Evolutionary conservation across 768 basidiomycete genomes (phyloP), one percentile per base, ranked within the genome.

Genomic region (Pleurotus djamor): DNA sequence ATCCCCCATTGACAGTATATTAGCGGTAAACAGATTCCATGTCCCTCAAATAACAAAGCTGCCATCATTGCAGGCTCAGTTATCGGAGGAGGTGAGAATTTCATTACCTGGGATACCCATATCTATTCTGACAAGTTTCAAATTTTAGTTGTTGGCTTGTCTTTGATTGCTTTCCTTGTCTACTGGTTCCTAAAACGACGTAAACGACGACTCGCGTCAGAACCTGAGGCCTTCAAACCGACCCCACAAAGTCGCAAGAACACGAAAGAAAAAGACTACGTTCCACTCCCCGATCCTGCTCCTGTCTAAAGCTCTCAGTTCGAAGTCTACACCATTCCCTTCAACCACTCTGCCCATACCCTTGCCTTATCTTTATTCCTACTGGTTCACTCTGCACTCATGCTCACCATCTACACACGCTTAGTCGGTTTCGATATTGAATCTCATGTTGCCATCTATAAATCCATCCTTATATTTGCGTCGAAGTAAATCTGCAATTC

Each of bases 171-270:
- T 17, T 5, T 56, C 8, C 38, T 56, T 13, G 9, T 43, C 16
- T 50, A 33, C 10, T 56, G 54, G 54, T 21, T 56, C 41, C 44
- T 56, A 41, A 56, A 44, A 41, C 54, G 54, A 12, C 36, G 54
- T 2, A 36, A 37, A 37, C 54, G 35, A 17, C 36, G 17, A 9
- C 54, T 37, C n/a, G 13, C 28, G 10, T 6, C 35, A 13, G 10
- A 43, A 8, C n/a, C 32, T 4, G 51, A 52, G n/a, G 51, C 41
- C 3, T 4, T 41, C 16, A 56, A 44, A 32, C 54, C 54, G 9
- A 56, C 41, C 10, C 54, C 54, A 14, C 37, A 36, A n/a, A 56
- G 54, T 44, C 54, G 54, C 21, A 56, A 56, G 32, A 56, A 56
- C 41, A 56, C 54, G 6, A 41, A 43, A 21, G 54, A 56, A 32